These are phyloP conservation scores for Kalanchoe fedtschenkoi DNA, from an alignment of 164 flowering plant species.

Conservation along the genomic window DNA sequence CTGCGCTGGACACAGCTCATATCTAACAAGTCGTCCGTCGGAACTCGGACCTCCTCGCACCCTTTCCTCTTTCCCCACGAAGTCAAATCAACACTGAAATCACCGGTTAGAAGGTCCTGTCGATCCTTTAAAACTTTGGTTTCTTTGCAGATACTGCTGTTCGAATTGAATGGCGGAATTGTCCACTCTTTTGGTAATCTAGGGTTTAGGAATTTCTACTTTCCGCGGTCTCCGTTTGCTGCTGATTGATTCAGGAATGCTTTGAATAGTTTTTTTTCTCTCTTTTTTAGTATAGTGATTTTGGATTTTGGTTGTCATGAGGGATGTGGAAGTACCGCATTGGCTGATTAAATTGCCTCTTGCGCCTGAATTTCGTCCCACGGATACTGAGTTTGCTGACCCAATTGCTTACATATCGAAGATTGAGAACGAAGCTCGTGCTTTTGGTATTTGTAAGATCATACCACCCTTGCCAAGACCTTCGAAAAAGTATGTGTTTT, in stretches of 20 bases:
- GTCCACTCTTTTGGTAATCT: not conserved
- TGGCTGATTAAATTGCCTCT: constrained; percentile 78
- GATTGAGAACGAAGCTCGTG: constrained; percentile 92
- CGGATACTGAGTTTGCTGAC: constrained; percentile 95
- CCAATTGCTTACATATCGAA: constrained; percentile 94
- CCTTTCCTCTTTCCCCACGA: not conserved
- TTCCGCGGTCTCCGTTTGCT: too few relatives aligned
- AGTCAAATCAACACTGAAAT: not conserved
- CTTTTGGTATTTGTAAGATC: constrained; percentile 87
- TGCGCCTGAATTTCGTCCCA: constrained; percentile 83
- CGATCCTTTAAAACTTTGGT: not conserved
- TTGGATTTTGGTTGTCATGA: constrained; percentile 30
- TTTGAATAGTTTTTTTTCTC: not conserved
- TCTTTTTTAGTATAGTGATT: not conserved
- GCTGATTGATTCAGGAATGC: too few relatives aligned
- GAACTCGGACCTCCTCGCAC: not conserved
- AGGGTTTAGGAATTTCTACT: not conserved
- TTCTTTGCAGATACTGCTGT: not conserved
- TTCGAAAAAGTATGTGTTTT: constrained; percentile 57
- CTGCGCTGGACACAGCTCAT: not conserved
- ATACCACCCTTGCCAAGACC: constrained; percentile 95
- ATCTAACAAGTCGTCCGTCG: not conserved
- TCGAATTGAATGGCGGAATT: not conserved
- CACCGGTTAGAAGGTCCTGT: not conserved
- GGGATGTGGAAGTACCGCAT: constrained; percentile 55